Conservation (phyloP, 78 protist species). For the Bodo saltans region DNA sequence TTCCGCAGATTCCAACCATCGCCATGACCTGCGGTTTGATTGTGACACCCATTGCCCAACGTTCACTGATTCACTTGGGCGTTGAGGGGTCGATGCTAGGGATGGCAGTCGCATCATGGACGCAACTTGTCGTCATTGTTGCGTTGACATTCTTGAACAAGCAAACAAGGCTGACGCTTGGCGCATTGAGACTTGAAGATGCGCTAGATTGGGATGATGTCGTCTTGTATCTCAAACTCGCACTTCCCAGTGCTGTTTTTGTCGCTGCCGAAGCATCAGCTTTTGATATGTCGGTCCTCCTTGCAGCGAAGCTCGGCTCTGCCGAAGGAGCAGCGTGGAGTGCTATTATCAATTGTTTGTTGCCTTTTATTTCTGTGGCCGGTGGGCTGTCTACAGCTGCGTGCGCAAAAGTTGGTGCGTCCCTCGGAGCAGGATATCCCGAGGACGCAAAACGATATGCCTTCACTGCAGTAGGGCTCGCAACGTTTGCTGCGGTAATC, state of each 20-base stretch:
- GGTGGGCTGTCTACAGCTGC: background rate
- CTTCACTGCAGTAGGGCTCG: background rate
- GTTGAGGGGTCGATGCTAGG: too few species aligned
- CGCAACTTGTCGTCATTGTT: too few species aligned
- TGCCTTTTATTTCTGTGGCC: background rate
- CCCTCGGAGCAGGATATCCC: background rate
- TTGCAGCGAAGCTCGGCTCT: background rate
- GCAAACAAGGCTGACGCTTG: too few species aligned
- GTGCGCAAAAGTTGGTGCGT: background rate
- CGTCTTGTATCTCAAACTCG: background rate
- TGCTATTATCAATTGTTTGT: background rate
- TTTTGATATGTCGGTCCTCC: background rate
- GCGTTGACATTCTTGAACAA: too few species aligned
- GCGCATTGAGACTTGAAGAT: too few species aligned
- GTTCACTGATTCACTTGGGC: too few species aligned
- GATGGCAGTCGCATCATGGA: too few species aligned
- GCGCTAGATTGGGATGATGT: too few species aligned
- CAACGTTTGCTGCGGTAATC: background rate
- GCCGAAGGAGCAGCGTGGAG: background rate
- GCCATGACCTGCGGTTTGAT: background rate
- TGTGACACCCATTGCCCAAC: too few species aligned
- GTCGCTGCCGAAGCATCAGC: background rate
- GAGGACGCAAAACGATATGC: background rate
- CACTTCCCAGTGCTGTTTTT: background rate
- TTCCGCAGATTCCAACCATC: background rate